Evolutionary conservation across 345 rosid species (phyloP), one percentile per base, ranked within the genome.

Genomic region (Toxicodendron radicans): DNA sequence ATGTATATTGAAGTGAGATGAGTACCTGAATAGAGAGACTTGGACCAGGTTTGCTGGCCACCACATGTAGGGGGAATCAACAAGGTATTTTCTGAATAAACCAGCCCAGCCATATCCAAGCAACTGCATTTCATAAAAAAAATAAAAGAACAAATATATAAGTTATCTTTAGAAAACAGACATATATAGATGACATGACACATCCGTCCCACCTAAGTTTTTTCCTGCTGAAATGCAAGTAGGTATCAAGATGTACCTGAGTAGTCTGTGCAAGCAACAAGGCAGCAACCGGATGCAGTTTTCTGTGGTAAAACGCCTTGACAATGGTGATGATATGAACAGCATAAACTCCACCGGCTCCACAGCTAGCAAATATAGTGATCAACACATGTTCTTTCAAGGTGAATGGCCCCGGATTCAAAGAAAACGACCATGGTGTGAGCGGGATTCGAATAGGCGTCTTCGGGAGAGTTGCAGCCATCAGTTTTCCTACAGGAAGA

Each of bases 21-120:
- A 33, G 33, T 11, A 79, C 82, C 82, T 72, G 70, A 83, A 87
- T 30, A 87, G 81, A 43, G 91, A 85, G 72, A 85, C 88, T 82
- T 87, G 85, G 27, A 82, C 85, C 49, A 88, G 78, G 75, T 83
- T 83, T 20, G 80, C 58, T 23, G 92, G 92, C 90, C 90, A 88
- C 88, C 92, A 88, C 88, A 88, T 86, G 81, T 81, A 81, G 6
- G 87, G 90, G 45, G 88, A 83, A 60, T 88, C 90, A 58, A 88
- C 92, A 0, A 88, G 78, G 67, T 69, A 76, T 54, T 75, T 84
- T 30, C 88, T 85, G 85, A 83, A 88, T 65, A 88, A 70, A 17
- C 90, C 90, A 16, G 90, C 92, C 86, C 88, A 87, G 41, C 92
- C 92, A 66, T 87, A 87, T 17, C 91, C 91, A 51, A 87, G 70